phyloP scores from a whole-genome alignment of 768 basidiomycete genomes.

The Termitomyces heimii region DNA sequence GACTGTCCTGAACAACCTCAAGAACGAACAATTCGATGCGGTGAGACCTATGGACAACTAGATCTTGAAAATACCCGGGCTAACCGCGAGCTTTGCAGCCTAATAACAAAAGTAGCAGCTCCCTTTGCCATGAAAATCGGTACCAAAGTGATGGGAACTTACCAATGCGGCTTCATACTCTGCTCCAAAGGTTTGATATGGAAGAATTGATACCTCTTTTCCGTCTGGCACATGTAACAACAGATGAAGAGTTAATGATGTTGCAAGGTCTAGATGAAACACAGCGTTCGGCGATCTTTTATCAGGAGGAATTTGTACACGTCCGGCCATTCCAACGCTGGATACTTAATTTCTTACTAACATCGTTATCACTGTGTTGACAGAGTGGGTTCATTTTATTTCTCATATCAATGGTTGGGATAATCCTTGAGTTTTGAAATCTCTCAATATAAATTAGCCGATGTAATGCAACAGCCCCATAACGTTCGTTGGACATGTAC shows the following conservation, averaged over 20 bases:
- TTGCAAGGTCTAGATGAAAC: neutral
- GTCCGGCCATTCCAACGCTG: constrained; percentile 1
- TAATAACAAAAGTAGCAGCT: neutral
- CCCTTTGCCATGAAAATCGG: neutral
- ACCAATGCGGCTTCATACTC: neutral
- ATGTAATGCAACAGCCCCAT: too few species aligned
- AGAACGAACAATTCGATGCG: neutral
- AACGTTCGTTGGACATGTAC: too few species aligned
- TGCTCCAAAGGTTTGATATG: neutral
- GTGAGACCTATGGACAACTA: neutral
- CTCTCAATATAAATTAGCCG: neutral
- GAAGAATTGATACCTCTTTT: constrained; percentile 3
- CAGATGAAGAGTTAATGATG: neutral
- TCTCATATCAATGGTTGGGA: neutral
- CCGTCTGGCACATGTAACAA: neutral
- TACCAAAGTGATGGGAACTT: neutral
- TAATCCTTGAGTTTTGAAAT: neutral
- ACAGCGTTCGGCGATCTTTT: neutral
- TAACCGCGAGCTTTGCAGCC: neutral
- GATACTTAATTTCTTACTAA: neutral
- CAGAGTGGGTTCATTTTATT: neutral
- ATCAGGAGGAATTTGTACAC: neutral
- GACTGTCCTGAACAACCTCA: neutral
- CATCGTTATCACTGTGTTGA: neutral
- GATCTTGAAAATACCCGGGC: neutral